A percentile compares a stretch with the other conserved stretches of the same genome.
phyloP scores from a whole-genome alignment of 768 basidiomycete species.

The Panaeolus papilionaceus region DNA sequence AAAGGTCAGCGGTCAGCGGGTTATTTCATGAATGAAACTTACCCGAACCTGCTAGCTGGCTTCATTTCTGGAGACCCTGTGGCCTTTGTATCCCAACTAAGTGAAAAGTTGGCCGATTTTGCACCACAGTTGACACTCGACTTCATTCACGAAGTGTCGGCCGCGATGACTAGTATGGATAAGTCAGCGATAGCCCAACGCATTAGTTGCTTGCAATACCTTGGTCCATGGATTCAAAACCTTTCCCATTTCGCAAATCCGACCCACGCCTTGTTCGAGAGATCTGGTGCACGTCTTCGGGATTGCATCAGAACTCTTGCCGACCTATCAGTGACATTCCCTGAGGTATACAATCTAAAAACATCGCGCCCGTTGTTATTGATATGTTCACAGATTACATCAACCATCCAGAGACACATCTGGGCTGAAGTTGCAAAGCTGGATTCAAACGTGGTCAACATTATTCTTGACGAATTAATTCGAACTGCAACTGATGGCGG shows the following conservation, averaged over 20 bases:
- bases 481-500: conserved; percentile 86
- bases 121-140: conserved; percentile 88
- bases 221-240: conserved; percentile 91
- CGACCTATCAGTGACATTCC: conserved; percentile 73
- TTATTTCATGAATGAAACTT: not conserved
- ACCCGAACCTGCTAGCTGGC: conserved; percentile 51
- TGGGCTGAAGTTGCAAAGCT: conserved; percentile 81
- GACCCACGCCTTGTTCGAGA: conserved; percentile 68
- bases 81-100: conserved; percentile 67
- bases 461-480: conserved; percentile 81
- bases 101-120: conserved; percentile 73
- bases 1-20: conserved; percentile 55
- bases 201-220: conserved; percentile 78
- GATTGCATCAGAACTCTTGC: conserved; percentile 84
- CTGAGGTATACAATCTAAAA: conserved; percentile 56
- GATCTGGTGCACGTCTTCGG: conserved; percentile 75
- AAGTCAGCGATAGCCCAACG: conserved; percentile 54
- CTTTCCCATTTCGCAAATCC: conserved; percentile 75
- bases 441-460: conserved; percentile 69
- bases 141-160: conserved; percentile 85
- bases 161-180: conserved; percentile 62
- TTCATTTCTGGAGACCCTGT: conserved; percentile 73
- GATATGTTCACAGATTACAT: conserved; percentile 55
- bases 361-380: conserved; percentile 6
- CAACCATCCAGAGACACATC: conserved; percentile 72